Conservation (phyloP, 768 basidiomycete genomes). For the Psilocybe subaeruginosa region DNA sequence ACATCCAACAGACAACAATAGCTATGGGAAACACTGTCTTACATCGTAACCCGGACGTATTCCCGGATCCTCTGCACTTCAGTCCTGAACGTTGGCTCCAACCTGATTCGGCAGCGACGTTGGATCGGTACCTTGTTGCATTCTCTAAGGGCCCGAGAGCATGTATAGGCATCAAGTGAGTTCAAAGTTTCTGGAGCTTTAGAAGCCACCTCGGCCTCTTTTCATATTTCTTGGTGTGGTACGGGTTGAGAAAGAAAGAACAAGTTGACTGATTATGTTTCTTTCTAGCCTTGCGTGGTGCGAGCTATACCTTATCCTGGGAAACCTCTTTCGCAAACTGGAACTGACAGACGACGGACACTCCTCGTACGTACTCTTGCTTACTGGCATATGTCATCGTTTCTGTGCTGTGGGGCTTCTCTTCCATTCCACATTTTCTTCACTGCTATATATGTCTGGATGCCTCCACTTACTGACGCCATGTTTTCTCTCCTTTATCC, state of each 20-base stretch:
- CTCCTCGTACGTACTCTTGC: slow-evolving; percentile 10
- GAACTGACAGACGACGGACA: slow-evolving; percentile 23
- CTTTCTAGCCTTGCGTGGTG: slow-evolving; percentile 33
- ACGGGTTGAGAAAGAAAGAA: slow-evolving; percentile 33
- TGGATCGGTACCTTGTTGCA: slow-evolving; percentile 39
- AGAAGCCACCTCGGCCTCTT: slow-evolving; percentile 6
- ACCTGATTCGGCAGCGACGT: slow-evolving; percentile 27
- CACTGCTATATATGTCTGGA: not conserved
- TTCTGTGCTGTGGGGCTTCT: not conserved
- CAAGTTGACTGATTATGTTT: not conserved
- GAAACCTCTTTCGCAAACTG: slow-evolving; percentile 35
- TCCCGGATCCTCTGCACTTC: slow-evolving; percentile 40
- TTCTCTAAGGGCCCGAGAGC: slow-evolving; percentile 46
- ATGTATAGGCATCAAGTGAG: slow-evolving; percentile 44
- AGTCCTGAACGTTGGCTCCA: slow-evolving; percentile 42
- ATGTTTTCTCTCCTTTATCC: not conserved
- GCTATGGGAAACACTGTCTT: slow-evolving; percentile 38
- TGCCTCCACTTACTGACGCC: not conserved
- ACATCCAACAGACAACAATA: slow-evolving; percentile 33
- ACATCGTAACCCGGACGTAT: slow-evolving; percentile 39
- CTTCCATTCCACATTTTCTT: not conserved
- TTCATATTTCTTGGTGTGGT: slow-evolving; percentile 19
- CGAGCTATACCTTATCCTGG: slow-evolving; percentile 33
- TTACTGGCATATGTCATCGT: not conserved
- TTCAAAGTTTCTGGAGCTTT: slow-evolving; percentile 11